Conservation (phyloP, 169 alveolate species). For the Cryptosporidium felis region DNA sequence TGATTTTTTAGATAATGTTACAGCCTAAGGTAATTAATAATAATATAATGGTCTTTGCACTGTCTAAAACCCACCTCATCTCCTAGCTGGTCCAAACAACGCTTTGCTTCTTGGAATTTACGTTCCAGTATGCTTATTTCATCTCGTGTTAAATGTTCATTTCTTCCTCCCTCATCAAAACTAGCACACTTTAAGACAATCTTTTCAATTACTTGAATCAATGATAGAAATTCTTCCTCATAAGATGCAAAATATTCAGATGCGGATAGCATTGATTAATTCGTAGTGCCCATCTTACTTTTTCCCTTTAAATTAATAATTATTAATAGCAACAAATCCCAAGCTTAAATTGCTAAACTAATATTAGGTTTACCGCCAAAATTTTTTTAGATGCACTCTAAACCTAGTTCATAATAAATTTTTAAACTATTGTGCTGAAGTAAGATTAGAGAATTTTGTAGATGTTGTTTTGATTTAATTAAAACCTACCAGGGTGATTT, state of each 20-base stretch:
- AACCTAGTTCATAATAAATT: too few species aligned
- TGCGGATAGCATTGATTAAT: conserved; percentile 60
- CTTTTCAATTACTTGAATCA: conserved; percentile 25
- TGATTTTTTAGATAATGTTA: conserved; percentile 42
- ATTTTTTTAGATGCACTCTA: too few species aligned
- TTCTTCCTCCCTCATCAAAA: background rate
- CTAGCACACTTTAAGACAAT: background rate
- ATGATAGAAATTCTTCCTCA: conserved; percentile 61
- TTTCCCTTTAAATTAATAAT: background rate
- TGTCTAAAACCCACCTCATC: conserved; percentile 35
- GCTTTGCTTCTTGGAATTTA: conserved; percentile 19
- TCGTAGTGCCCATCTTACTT: too few species aligned
- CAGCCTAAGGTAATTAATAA: background rate
- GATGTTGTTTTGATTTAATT: too few species aligned
- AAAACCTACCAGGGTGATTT: too few species aligned
- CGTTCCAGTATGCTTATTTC: conserved; percentile 15
- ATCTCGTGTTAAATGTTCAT: background rate
- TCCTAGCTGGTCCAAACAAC: conserved; percentile 13
- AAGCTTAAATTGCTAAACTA: background rate
- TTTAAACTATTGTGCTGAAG: too few species aligned
- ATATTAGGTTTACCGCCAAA: too few species aligned
- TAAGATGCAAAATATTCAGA: conserved; percentile 42
- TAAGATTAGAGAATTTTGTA: too few species aligned
- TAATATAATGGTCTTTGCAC: background rate
- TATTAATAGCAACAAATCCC: background rate